Evolutionary conservation across 2,329 filamentous ascomycete genomes (phyloP), one percentile per base, ranked within the genome.

Genomic region (Dissoconium aciculare): DNA sequence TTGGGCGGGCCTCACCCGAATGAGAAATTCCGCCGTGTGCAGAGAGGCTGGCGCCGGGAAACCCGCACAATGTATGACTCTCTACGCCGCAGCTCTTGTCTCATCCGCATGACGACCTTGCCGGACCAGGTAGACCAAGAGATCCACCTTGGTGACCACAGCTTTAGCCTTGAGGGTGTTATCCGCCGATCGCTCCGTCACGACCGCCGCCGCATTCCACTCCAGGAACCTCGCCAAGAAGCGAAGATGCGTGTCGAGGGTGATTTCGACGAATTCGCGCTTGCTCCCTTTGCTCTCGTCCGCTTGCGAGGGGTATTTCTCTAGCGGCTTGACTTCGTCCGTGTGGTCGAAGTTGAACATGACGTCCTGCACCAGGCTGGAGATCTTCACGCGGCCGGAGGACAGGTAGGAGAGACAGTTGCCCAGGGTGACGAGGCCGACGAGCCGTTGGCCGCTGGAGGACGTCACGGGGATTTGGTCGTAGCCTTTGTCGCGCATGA

Each of bases 401-500:
- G 81, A 85, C 48, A 98, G 78, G 62, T 83, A 89, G 48, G 78
- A 85, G 30, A 98, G 74, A 31, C 95, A 67, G 58, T 98, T 95
- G 26, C 91, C 89, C 15, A 98, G 72, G 0, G 89, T 98, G 23
- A 98, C 80, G 5, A 98, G 72, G 17, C 89, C 89, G 30, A 92
- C 83, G 5, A 98, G 78, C 49, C 73, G 75, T 11, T 44, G 41
- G 40, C 64, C 69, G 4, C 69, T 69, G 11, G 74, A 61, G 1
- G 74, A 67, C 5, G 91, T 75, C 11, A 98, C 89, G 26, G 89
- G 89, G 25, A 98, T 77, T 60, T 98, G 91, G 52, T 98, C 91
- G 55, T 94, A 98, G 39, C 84, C 83, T 62, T 89, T 92, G 51
- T 98, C 89, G 44, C 87, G 82, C 89, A 98, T 95, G 38, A 81